phyloP scores from a whole-genome alignment of 495 filamentous ascomycete species.

The Annulohypoxylon moriforme region DNA sequence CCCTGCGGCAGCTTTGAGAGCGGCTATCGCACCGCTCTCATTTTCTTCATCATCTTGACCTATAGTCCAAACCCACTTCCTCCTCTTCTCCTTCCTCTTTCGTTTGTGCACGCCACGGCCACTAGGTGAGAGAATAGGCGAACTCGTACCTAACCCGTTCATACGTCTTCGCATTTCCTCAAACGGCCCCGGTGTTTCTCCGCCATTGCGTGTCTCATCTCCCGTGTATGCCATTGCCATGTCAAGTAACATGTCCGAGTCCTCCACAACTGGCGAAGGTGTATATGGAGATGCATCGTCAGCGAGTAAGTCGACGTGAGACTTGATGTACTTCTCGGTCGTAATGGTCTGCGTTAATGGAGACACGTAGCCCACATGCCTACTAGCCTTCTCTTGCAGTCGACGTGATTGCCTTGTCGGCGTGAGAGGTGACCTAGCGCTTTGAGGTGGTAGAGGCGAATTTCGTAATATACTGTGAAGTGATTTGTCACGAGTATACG shows the following conservation, averaged over 20 bases:
- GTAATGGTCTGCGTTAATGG: constrained; percentile 66
- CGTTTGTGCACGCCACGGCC: constrained; percentile 56
- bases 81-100: constrained; percentile 62
- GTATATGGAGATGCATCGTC: constrained; percentile 64
- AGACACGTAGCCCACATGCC: constrained; percentile 65
- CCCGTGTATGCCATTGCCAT: constrained; percentile 60
- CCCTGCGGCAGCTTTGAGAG: constrained; percentile 42
- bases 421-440: constrained; percentile 57
- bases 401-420: constrained; percentile 60
- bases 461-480: constrained; percentile 82
- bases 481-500: constrained; percentile 73
- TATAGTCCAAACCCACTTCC: constrained; percentile 66
- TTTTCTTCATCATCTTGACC: constrained; percentile 59
- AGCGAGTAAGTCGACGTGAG: constrained; percentile 64
- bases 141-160: constrained; percentile 56
- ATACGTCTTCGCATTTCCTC: constrained; percentile 67
- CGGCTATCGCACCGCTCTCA: constrained; percentile 52
- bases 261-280: constrained; percentile 47
- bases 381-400: constrained; percentile 58
- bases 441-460: constrained; percentile 69
- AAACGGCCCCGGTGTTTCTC: constrained; percentile 66
- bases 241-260: constrained; percentile 56
- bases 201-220: constrained; percentile 63
- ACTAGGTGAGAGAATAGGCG: constrained; percentile 50
- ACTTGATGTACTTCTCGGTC: constrained; percentile 64